Conservation (phyloP, 1,284 basidiomycete genomes). For the Ceratobasidium sp. region DNA sequence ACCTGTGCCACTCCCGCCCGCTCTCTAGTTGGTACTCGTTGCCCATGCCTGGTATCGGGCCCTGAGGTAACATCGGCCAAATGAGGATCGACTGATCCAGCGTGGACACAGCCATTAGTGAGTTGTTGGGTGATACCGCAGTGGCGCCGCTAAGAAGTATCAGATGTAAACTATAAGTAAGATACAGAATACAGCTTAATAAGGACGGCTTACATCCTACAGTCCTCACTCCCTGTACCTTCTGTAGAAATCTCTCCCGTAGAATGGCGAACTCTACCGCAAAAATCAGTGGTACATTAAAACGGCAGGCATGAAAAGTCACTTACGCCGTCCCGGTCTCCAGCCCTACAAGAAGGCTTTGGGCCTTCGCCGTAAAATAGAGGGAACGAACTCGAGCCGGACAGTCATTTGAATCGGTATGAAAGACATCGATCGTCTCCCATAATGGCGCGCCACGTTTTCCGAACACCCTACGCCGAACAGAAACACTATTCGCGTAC, state of each 20-base stretch:
- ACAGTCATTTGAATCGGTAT: no score
- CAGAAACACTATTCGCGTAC: background rate
- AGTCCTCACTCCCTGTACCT: background rate
- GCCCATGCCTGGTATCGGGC: background rate
- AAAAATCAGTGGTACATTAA: background rate
- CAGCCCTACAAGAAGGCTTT: background rate
- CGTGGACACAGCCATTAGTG: background rate
- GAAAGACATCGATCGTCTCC: background rate
- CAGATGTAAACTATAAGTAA: no score
- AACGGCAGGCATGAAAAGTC: no score
- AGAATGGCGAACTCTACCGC: background rate
- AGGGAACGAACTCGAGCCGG: background rate
- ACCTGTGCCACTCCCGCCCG: background rate
- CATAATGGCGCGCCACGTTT: background rate
- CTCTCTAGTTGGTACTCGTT: background rate
- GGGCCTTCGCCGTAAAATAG: background rate
- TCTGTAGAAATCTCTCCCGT: background rate
- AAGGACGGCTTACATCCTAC: no score
- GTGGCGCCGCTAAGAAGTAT: background rate
- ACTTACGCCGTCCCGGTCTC: background rate
- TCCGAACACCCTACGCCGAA: background rate
- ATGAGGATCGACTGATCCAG: background rate
- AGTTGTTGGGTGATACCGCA: background rate
- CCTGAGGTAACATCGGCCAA: background rate
- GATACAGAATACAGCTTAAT: no score